Conservation (phyloP, 371 early-diverging fungal genomes). For the Polyrhizophydium stewartii region DNA sequence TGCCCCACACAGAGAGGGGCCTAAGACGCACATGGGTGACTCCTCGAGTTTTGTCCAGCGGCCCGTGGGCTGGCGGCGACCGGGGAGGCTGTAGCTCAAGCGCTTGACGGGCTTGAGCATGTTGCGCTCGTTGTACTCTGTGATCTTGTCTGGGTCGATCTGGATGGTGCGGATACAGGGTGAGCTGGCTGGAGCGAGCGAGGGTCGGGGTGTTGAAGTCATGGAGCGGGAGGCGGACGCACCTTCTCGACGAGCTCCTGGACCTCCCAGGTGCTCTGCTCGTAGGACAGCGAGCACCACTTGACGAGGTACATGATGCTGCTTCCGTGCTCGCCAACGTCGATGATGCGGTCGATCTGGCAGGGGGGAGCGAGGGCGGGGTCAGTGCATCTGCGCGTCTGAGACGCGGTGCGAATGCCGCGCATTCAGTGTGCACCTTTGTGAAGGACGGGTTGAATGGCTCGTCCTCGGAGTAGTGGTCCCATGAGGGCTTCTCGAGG, state of each 20-base stretch:
- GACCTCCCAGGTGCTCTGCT: conserved; percentile 84
- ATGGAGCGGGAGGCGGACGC: not conserved
- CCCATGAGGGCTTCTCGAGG: conserved; percentile 56
- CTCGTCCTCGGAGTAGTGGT: conserved; percentile 56
- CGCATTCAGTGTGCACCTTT: conserved; percentile 18
- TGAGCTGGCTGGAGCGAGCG: not conserved
- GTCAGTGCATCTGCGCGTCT: not conserved
- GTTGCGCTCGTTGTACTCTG: conserved; percentile 46
- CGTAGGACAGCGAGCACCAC: conserved; percentile 90
- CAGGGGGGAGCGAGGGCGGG: not conserved
- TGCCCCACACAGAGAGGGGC: not conserved
- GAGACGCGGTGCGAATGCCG: not conserved
- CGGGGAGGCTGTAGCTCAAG: conserved; percentile 14
- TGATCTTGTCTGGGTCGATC: conserved; percentile 53
- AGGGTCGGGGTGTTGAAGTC: not conserved
- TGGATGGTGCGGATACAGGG: conserved; percentile 10
- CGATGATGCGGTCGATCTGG: conserved; percentile 77
- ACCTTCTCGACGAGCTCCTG: conserved; percentile 58
- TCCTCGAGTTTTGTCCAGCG: conserved; percentile 59
- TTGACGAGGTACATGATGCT: conserved; percentile 80
- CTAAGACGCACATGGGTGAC: conserved; percentile 40
- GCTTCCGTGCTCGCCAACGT: conserved; percentile 72
- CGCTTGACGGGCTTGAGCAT: conserved; percentile 42
- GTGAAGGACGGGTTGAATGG: conserved; percentile 52
- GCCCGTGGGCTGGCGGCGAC: conserved; percentile 20